Conservation (phyloP, 2,329 filamentous ascomycete species). For the Tolypocladium tundrense region DNA sequence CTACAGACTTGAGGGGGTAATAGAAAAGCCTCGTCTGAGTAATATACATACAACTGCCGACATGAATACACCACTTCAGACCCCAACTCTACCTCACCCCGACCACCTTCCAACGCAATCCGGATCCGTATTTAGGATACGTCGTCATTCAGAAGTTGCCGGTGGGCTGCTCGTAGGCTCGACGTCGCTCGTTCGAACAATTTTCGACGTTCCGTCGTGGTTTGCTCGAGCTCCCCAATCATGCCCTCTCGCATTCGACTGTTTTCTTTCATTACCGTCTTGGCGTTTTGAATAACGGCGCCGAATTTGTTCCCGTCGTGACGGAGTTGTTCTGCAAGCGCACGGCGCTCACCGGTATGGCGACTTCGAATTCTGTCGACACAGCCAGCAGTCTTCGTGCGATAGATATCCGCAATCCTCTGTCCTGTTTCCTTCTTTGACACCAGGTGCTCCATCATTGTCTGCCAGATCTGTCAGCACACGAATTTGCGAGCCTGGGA, state of each 20-base stretch:
- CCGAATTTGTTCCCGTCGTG: slow-evolving; percentile 11
- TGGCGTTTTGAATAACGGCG: slow-evolving; percentile 2
- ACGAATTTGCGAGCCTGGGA: too few species aligned
- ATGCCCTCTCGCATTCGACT: slow-evolving; percentile 1
- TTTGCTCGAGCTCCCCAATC: slow-evolving; percentile 6
- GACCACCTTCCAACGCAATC: neutral
- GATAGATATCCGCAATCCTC: slow-evolving; percentile 12
- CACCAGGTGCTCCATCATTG: slow-evolving; percentile 12
- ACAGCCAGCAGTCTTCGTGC: slow-evolving; percentile 8
- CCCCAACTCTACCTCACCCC: too few species aligned
- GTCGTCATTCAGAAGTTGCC: slow-evolving; percentile 5
- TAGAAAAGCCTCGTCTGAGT: too few species aligned
- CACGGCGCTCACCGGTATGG: slow-evolving; percentile 9
- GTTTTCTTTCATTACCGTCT: slow-evolving; percentile 3
- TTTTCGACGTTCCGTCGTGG: slow-evolving; percentile 5
- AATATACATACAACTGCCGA: too few species aligned
- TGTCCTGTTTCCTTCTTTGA: slow-evolving; percentile 11
- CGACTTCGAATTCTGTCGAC: slow-evolving; percentile 12
- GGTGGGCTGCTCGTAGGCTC: slow-evolving; percentile 12
- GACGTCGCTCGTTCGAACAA: slow-evolving; percentile 7
- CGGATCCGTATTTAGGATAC: neutral
- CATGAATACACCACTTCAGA: too few species aligned
- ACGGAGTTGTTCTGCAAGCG: slow-evolving; percentile 7
- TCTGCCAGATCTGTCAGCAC: slow-evolving; percentile 6
- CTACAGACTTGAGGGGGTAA: too few species aligned